These are phyloP conservation scores for Aspergillus cejpii DNA, from an alignment of 2,329 filamentous ascomycete species.

Conservation along the genomic window DNA sequence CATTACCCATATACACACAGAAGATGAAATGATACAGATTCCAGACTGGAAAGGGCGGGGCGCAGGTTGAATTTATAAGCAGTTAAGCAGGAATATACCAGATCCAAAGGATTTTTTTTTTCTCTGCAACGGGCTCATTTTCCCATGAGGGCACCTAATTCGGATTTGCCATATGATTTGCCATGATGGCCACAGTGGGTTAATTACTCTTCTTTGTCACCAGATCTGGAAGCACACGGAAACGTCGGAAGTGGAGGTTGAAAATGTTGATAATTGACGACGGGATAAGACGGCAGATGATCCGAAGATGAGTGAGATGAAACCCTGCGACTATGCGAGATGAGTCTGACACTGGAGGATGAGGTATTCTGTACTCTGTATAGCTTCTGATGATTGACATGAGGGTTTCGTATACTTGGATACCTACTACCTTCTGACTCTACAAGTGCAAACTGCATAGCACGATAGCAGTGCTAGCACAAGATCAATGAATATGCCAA, in stretches of 20 bases:
- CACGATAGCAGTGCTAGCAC: too few relatives aligned
- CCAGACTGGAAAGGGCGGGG: neutral
- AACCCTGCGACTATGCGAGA: too few relatives aligned
- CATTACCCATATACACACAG: neutral
- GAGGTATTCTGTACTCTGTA: too few relatives aligned
- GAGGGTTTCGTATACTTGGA: neutral
- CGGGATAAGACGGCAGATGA: slow-evolving; percentile 13
- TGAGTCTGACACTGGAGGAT: too few relatives aligned
- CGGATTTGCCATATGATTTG: slow-evolving; percentile 20
- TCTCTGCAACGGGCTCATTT: slow-evolving; percentile 3
- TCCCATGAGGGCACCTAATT: neutral
- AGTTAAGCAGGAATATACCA: neutral
- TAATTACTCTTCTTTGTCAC: slow-evolving; percentile 14
- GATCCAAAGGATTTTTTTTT: neutral
- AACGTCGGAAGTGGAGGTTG: slow-evolving; percentile 16
- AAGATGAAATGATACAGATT: neutral
- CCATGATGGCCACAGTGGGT: slow-evolving; percentile 15
- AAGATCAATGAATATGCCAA: too few relatives aligned
- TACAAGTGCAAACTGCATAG: too few relatives aligned
- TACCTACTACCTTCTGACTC: too few relatives aligned
- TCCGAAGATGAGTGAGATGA: slow-evolving; percentile 10
- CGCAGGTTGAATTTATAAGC: neutral
- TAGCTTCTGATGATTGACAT: slow-evolving; percentile 15
- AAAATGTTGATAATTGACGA: slow-evolving; percentile 2
- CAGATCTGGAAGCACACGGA: slow-evolving; percentile 20